phyloP scores from a whole-genome alignment of 257 asterid genomes.

The Solanum pimpinellifolium region DNA sequence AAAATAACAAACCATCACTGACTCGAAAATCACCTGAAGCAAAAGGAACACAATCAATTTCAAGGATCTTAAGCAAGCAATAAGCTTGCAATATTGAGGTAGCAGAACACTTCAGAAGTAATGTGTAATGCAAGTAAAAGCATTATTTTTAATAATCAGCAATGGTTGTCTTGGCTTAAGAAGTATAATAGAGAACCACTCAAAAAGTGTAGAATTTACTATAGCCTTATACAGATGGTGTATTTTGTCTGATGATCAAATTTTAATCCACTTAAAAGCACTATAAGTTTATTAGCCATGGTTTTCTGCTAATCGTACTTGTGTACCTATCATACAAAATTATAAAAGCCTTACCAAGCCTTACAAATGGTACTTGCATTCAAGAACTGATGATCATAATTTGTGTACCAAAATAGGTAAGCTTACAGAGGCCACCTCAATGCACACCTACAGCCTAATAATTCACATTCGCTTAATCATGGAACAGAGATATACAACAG shows the following conservation, averaged over 20 bases:
- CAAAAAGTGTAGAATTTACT: neutral
- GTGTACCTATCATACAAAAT: neutral
- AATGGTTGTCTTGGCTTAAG: neutral
- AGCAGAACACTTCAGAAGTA: neutral
- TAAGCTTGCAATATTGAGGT: neutral
- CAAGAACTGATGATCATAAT: slow-evolving; percentile 13
- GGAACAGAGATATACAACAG: neutral
- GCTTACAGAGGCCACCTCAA: neutral
- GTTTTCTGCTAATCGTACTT: neutral
- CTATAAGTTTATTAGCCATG: neutral
- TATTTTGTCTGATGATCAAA: neutral
- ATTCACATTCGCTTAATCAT: slow-evolving; percentile 5
- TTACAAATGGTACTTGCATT: neutral
- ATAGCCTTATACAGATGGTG: neutral
- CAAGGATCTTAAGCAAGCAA: neutral
- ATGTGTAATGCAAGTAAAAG: neutral
- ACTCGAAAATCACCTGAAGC: neutral
- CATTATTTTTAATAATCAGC: neutral
- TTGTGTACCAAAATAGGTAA: neutral
- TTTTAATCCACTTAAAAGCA: neutral
- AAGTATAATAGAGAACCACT: neutral
- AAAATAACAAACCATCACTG: neutral
- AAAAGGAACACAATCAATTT: neutral
- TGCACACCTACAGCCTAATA: slow-evolving; percentile 13
- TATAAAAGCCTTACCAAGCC: neutral